phyloP scores from a whole-genome alignment of 257 asterid species.

The Prunella vulgaris region DNA sequence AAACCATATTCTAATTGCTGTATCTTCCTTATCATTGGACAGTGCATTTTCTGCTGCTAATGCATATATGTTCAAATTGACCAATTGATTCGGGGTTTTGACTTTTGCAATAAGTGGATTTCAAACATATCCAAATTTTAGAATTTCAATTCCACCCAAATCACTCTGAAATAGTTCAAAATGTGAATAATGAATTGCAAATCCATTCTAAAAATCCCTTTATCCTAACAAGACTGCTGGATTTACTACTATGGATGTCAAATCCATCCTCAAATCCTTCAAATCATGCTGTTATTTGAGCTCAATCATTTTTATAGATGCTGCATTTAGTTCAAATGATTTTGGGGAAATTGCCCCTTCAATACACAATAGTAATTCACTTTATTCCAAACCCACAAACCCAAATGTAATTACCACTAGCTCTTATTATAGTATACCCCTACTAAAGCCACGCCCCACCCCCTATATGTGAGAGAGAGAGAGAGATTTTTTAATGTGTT shows the following conservation, averaged over 20 bases:
- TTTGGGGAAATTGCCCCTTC: no score
- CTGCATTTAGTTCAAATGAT: neutral
- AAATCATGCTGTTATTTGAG: neutral
- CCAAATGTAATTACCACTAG: no score
- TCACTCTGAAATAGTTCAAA: neutral
- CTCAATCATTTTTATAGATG: neutral
- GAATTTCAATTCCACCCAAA: no score
- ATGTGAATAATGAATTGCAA: neutral
- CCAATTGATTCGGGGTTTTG: neutral
- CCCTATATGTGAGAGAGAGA: no score
- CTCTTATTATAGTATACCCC: no score
- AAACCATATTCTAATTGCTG: neutral
- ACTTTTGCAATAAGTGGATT: neutral
- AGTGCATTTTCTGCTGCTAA: neutral
- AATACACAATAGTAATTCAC: no score
- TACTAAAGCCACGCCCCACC: no score
- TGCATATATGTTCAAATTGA: neutral
- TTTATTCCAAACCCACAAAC: no score
- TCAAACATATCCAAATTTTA: neutral
- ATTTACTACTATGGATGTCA: neutral
- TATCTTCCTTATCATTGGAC: neutral
- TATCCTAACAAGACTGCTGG: neutral
- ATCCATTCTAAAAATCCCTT: neutral
- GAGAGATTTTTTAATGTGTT: no score
- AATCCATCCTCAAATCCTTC: neutral